Evolutionary conservation across 148 eudicot species (phyloP), one percentile per base, ranked within the genome.

Genomic region (Diospyros kaki): DNA sequence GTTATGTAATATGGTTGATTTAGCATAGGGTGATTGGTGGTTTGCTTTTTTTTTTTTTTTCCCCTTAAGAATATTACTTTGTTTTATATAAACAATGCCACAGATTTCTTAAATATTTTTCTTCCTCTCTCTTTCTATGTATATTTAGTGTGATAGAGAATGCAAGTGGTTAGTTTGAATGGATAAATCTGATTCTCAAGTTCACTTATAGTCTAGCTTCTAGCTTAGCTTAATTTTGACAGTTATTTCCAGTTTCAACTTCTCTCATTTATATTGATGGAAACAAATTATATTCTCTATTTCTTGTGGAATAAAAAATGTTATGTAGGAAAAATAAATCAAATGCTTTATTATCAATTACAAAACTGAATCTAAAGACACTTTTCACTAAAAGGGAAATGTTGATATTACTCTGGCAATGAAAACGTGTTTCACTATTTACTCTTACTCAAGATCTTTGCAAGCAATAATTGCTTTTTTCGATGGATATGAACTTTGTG

Each of bases 331-430:
- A 71, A 44, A 73, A 77, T 66, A 91, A 83, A 64, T 73, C 83
- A 70, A 82, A 71, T 68, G 74, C 76, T 38, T 66, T 75, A 55
- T 63, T 75, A 17, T 67, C 86, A 7, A 71, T 89, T 74, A 71
- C 75, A 69, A 93, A 93, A 80, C 96, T 94, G 65, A 78, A 80
- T 46, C 77, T 89, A 71, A 70, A 38, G 98, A 89, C 56, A 82
- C 89, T 17, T 75, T 80, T 79, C 84, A 77, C 59, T 79, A 73
- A 73, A 93, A 89, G 85, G 98, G 91, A 84, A 88, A 28, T 10
- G 66, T 55, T 8, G 5, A 54, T 6, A 6, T 45, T 48, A 4
- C n/a, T 42, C 44, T 54, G 66, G n/a, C 58, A 10, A 42, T 6
- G 10, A 66, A 66, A 13, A 17, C 18, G 62, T 39, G 46, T 46